phyloP scores from a whole-genome alignment of 1,284 basidiomycete genomes.

The Apiotrichum gamsii region DNA sequence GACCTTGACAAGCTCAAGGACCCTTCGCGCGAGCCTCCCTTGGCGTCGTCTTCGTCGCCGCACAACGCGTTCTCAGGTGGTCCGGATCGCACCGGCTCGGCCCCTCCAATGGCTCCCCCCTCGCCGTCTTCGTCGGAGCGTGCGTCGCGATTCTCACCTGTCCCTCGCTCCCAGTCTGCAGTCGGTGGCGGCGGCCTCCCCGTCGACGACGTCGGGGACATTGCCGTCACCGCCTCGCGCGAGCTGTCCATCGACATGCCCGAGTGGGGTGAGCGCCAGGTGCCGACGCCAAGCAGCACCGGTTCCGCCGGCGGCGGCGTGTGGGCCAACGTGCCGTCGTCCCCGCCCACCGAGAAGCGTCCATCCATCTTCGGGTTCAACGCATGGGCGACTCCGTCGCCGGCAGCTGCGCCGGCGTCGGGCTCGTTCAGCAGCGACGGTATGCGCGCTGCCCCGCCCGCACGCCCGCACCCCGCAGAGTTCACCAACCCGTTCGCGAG shows the following conservation, averaged over 20 bases:
- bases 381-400: slow-evolving; percentile 25
- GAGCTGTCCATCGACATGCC: slow-evolving; percentile 13
- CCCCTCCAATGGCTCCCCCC: slow-evolving; percentile 11
- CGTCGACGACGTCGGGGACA: slow-evolving; percentile 31
- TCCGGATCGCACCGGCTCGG: slow-evolving; percentile 25
- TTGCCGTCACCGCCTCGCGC: slow-evolving; percentile 17
- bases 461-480: slow-evolving; percentile 40
- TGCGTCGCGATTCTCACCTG: not conserved
- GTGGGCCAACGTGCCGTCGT: not conserved
- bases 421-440: slow-evolving; percentile 12
- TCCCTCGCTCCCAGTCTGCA: slow-evolving; percentile 3
- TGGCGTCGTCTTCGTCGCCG: not conserved
- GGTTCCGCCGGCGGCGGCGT: too few relatives aligned
- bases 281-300: too few relatives aligned
- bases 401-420: slow-evolving; percentile 5
- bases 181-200: slow-evolving; percentile 3
- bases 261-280: slow-evolving; percentile 2
- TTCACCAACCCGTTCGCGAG: slow-evolving; percentile 16
- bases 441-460: slow-evolving; percentile 34
- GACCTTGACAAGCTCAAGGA: slow-evolving; percentile 34
- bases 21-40: slow-evolving; percentile 6
- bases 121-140: not conserved
- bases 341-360: slow-evolving; percentile 5
- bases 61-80: too few relatives aligned
- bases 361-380: slow-evolving; percentile 29